A percentile compares a stretch with the other conserved stretches of the same genome.
These are phyloP conservation scores for Thinopyrum obtusiflorum DNA, from an alignment of 202 grass and related monocot genomes.

Conservation along the genomic window DNA sequence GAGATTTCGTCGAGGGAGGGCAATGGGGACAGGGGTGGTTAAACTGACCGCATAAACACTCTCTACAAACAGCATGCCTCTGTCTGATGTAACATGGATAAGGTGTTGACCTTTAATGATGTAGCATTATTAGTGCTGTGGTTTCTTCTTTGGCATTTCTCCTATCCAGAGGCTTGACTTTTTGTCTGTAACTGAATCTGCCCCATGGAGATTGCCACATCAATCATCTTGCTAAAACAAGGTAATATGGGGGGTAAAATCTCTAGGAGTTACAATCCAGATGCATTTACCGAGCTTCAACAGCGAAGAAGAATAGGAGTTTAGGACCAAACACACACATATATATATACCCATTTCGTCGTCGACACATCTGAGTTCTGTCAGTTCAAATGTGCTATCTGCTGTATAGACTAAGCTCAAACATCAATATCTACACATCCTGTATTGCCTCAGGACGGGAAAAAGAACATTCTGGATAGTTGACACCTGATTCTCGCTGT, in stretches of 20 bases:
- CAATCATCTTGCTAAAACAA: not conserved
- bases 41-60: not conserved
- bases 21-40: not conserved
- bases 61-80: not conserved
- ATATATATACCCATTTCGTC: not conserved
- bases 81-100: conserved; percentile 1
- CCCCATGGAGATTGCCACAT: not conserved
- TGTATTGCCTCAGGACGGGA: not conserved
- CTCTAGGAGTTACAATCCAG: not conserved
- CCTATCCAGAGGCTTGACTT: not conserved
- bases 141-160: not conserved
- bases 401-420: not conserved
- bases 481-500: not conserved
- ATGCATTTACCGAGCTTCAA: not conserved
- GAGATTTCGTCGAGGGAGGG: not conserved
- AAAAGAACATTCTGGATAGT: conserved; percentile 8
- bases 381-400: not conserved
- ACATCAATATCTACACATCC: conserved; percentile 35
- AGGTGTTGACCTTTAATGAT: not conserved
- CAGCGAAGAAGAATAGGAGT: not conserved
- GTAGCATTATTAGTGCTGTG: not conserved
- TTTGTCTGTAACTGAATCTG: not conserved
- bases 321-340: not conserved
- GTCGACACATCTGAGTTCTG: not conserved
- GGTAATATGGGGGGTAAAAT: not conserved